Conservation (phyloP, 129 eudicot species). For the carrot (Daucus carota) region DNA sequence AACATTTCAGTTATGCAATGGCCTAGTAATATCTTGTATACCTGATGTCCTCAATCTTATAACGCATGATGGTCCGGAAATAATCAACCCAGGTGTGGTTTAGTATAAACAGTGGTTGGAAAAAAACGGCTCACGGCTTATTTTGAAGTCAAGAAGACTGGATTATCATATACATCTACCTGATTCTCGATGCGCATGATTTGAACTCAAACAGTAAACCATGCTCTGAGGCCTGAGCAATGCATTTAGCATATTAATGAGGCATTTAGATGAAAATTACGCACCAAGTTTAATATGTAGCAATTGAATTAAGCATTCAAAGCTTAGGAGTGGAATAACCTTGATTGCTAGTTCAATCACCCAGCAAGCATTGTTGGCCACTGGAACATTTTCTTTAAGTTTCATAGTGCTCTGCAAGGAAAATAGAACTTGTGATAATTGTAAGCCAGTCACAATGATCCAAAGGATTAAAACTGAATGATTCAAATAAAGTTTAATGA, state of each 20-base stretch:
- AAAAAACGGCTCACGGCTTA: neutral
- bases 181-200: neutral
- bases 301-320: conserved; percentile 2
- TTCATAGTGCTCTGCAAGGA: conserved; percentile 57
- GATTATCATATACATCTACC: neutral
- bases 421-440: conserved; percentile 3
- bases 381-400: conserved; percentile 81
- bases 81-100: neutral
- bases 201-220: too few species aligned
- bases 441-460: neutral
- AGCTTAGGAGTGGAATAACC: conserved; percentile 30
- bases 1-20: neutral
- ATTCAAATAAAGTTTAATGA: neutral
- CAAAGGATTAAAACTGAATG: neutral
- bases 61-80: neutral
- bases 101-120: neutral
- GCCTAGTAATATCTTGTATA: neutral
- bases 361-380: conserved; percentile 99
- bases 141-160: neutral
- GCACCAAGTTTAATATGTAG: neutral
- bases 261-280: neutral
- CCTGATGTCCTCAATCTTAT: neutral
- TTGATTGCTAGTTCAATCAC: conserved; percentile 94
- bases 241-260: neutral
- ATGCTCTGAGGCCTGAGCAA: neutral